Evolutionary conservation across 139 green algal species (phyloP), one percentile per base, ranked within the genome.

Genomic region (Chlamydomonas eustigma): DNA sequence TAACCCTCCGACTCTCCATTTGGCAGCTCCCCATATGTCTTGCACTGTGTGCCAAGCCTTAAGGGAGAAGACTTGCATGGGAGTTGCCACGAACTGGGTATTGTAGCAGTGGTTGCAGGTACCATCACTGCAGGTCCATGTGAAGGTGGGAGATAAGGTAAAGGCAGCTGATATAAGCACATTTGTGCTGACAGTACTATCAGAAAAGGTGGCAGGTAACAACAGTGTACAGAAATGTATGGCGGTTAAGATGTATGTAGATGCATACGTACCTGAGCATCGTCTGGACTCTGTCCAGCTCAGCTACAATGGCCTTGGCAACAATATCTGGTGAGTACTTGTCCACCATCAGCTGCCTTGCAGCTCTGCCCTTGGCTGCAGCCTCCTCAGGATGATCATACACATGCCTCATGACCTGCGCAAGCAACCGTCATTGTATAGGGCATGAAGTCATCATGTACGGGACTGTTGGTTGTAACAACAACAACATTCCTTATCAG

Each of bases 361-460:
- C 24, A 24, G 58, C 58, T 6, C 58, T 24, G 58, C 58, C 58
- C 18, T 28, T 8, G 8, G 6, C 8, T 35, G 25, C 25, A 22
- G 58, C 58, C 58, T 70, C 58, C 18, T 70, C 58, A 35, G 58
- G 58, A 35, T 70, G 24, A 5, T 70, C 28, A 35, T 70, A 70
- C 58, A 70, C 58, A 35, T 70, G 58, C 24, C 58, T 32, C 58
- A 70, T 70, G 58, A 70, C 58, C 58, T 70, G 44, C 44, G 18
- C 12, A 58, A 58, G n/a, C n/a, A n/a, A 18, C 50, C 50, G n/a
- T n/a, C n/a, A n/a, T n/a, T n/a, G n/a, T n/a, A n/a, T n/a, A n/a
- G n/a, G n/a, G n/a, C n/a, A n/a, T n/a, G n/a, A n/a, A n/a, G n/a
- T n/a, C n/a, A n/a, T n/a, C n/a, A n/a, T n/a, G n/a, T n/a, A n/a